Evolutionary conservation across 768 basidiomycete genomes (phyloP).

Genomic region (Hygrophorus pudorinus): DNA sequence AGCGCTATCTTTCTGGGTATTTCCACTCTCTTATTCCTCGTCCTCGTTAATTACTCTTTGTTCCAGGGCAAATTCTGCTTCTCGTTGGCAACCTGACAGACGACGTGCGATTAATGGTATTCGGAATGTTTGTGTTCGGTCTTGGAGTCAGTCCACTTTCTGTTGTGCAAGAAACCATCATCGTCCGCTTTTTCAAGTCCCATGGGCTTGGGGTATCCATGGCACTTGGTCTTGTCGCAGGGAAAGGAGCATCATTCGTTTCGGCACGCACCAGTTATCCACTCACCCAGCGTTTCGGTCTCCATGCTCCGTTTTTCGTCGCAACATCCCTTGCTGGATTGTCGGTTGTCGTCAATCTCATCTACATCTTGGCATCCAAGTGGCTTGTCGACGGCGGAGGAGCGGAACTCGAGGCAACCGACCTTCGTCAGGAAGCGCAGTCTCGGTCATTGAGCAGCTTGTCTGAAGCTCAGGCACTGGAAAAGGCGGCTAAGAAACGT

Average conservation of each 20-base stretch:
- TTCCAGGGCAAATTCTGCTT: slow-evolving; percentile 52
- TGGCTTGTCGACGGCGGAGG: slow-evolving; percentile 56
- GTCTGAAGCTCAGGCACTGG: slow-evolving; percentile 51
- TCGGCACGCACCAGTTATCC: slow-evolving; percentile 70
- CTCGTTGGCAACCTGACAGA: slow-evolving; percentile 53
- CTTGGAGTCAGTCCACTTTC: slow-evolving; percentile 72
- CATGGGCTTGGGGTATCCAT: slow-evolving; percentile 70
- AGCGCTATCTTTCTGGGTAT: slow-evolving; percentile 56
- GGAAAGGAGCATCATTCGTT: slow-evolving; percentile 70
- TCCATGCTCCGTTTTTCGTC: slow-evolving; percentile 66
- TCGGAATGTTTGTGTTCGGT: slow-evolving; percentile 74
- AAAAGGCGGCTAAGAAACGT: slow-evolving; percentile 57
- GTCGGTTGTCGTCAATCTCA: slow-evolving; percentile 58
- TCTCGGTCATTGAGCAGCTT: slow-evolving; percentile 32
- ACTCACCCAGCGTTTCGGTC: slow-evolving; percentile 56
- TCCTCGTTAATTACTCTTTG: neutral
- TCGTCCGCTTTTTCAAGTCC: slow-evolving; percentile 71
- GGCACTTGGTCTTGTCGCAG: slow-evolving; percentile 75
- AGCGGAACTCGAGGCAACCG: slow-evolving; percentile 54
- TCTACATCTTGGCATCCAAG: slow-evolving; percentile 54
- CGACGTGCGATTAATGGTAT: slow-evolving; percentile 57
- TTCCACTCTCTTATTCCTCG: slow-evolving; percentile 2
- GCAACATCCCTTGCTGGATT: slow-evolving; percentile 53
- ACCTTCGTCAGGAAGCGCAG: slow-evolving; percentile 46
- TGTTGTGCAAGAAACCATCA: slow-evolving; percentile 78